Conservation (phyloP, 257 asterid species). For the Capsicum baccatum region DNA sequence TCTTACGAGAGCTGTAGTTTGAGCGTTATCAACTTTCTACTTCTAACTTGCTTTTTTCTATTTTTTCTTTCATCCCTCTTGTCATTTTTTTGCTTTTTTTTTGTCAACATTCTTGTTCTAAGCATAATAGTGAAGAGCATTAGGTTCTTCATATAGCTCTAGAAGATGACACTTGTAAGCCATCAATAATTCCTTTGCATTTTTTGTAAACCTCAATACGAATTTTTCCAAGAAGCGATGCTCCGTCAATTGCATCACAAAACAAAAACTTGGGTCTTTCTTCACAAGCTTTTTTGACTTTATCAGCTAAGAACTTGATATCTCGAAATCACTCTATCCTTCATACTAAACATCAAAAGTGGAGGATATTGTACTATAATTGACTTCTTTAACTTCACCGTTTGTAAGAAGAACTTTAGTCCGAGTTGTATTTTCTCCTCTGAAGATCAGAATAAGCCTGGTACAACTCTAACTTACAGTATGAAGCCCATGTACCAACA, state of each 20-base stretch:
- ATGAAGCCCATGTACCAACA: constrained; percentile 39
- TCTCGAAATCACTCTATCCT: constrained; percentile 39
- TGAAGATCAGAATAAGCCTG: constrained; percentile 29
- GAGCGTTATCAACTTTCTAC: too few species aligned
- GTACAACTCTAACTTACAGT: constrained; percentile 29
- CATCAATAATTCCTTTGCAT: constrained; percentile 34
- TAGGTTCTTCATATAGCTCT: background rate
- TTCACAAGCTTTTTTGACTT: constrained; percentile 32
- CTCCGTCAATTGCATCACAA: constrained; percentile 23
- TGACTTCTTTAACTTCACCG: constrained; percentile 28
- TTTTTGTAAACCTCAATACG: constrained; percentile 32
- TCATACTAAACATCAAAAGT: constrained; percentile 34
- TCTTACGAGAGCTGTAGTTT: too few species aligned
- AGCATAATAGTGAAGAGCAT: too few species aligned
- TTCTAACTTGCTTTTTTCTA: too few species aligned
- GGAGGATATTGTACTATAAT: constrained; percentile 11
- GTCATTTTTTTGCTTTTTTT: too few species aligned
- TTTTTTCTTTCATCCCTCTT: too few species aligned
- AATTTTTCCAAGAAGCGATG: constrained; percentile 33
- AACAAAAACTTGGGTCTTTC: constrained; percentile 34
- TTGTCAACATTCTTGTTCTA: too few species aligned
- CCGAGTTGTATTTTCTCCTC: constrained; percentile 35
- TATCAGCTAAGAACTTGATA: constrained; percentile 36
- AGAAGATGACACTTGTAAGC: constrained; percentile 30
- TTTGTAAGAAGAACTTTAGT: constrained; percentile 38